Percentiles rank a stretch among this genome's conserved stretches.
Conservation (phyloP, 2,329 filamentous ascomycete species). For the Zalaria obscura region DNA sequence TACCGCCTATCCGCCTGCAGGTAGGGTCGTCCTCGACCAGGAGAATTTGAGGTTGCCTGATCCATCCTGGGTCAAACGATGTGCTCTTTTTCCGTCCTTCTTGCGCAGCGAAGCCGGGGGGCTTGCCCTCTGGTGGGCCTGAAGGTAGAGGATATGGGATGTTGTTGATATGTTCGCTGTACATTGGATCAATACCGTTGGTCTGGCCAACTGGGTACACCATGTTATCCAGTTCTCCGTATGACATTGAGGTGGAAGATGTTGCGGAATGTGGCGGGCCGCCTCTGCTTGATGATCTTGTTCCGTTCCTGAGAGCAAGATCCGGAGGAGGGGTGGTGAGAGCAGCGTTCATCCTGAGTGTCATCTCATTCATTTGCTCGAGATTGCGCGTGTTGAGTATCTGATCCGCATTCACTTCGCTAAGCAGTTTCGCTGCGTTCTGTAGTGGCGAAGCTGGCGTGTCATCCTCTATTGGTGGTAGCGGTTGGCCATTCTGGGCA, state of each 20-base stretch:
- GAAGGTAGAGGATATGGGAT: constrained; percentile 73
- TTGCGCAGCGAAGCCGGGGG: constrained; percentile 21
- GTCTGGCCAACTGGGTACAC: constrained; percentile 87
- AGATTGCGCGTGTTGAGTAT: constrained; percentile 50
- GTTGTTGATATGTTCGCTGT: constrained; percentile 85
- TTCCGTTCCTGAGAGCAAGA: constrained; percentile 29
- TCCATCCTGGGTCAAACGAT: constrained; percentile 49
- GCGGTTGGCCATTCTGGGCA: constrained; percentile 10
- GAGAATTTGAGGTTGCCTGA: constrained; percentile 61
- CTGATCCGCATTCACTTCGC: constrained; percentile 50
- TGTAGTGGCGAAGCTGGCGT: constrained; percentile 53
- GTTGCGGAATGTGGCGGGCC: constrained; percentile 28
- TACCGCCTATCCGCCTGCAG: constrained; percentile 51
- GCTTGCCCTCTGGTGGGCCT: constrained; percentile 39
- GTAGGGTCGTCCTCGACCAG: constrained; percentile 74
- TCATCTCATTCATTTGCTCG: constrained; percentile 48
- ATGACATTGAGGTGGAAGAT: constrained; percentile 38
- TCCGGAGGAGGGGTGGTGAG: constrained; percentile 45
- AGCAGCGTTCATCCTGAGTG: constrained; percentile 39
- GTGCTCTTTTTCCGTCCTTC: constrained; percentile 47
- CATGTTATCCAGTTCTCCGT: constrained; percentile 50
- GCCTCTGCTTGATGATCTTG: constrained; percentile 29
- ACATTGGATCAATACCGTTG: constrained; percentile 88
- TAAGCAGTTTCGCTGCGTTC: constrained; percentile 51
- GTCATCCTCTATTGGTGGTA: constrained; percentile 37